These are phyloP conservation scores for Chaetomiaceae sp. DNA, from an alignment of 2,329 filamentous ascomycete species.

Conservation along the genomic window DNA sequence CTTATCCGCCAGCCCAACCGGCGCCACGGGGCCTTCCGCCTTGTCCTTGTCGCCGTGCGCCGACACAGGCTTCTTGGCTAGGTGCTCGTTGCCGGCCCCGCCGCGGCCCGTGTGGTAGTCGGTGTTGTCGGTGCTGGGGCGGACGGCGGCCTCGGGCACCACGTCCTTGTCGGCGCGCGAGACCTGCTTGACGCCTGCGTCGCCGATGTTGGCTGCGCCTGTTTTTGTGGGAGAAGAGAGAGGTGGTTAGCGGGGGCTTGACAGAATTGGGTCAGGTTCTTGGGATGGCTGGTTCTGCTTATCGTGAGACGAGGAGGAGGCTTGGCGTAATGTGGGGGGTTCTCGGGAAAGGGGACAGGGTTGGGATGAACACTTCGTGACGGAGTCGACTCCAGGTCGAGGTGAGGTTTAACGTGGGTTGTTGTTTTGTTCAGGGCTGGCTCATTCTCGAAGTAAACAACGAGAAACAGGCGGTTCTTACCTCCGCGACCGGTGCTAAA, in stretches of 20 bases:
- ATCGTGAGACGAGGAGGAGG: conserved; percentile 2
- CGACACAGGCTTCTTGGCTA: conserved; percentile 24
- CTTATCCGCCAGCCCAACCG: conserved; percentile 49
- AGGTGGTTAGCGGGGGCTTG: not conserved
- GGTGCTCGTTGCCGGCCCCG: conserved; percentile 54
- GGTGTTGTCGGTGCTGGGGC: conserved; percentile 43
- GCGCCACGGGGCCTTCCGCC: conserved; percentile 28
- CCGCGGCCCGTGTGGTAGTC: conserved; percentile 58
- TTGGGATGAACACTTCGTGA: not conserved
- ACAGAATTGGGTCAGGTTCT: too few species aligned
- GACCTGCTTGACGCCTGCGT: conserved; percentile 37
- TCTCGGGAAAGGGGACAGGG: not conserved
- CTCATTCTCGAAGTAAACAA: not conserved
- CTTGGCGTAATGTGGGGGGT: conserved; percentile 10
- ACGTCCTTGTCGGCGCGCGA: conserved; percentile 48
- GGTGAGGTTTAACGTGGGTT: too few species aligned
- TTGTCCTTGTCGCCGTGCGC: too few species aligned
- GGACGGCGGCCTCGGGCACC: conserved; percentile 49
- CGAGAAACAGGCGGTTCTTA: conserved; percentile 27
- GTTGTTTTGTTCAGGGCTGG: too few species aligned
- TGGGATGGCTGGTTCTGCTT: not conserved
- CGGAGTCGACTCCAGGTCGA: too few species aligned
- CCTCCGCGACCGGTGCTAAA: conserved; percentile 58
- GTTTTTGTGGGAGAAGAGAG: not conserved
- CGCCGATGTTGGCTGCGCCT: conserved; percentile 58